These are phyloP conservation scores for Hypoxylon trugodes DNA, from an alignment of 495 filamentous ascomycete species.

Conservation along the genomic window DNA sequence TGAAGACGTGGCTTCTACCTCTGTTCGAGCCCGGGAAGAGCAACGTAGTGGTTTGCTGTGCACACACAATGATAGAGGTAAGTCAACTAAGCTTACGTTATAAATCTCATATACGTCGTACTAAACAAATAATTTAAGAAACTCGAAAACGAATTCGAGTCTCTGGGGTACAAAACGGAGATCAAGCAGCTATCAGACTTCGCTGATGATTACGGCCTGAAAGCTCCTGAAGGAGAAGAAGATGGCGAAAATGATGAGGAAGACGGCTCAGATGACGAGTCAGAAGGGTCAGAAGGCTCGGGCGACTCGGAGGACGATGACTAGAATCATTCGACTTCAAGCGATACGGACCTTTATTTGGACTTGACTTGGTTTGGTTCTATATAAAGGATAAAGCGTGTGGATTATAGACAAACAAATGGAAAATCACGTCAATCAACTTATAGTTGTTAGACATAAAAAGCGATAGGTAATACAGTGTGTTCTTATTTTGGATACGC, in stretches of 20 bases:
- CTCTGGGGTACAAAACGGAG: slow-evolving; percentile 79
- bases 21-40: slow-evolving; percentile 78
- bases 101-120: slow-evolving; percentile 11
- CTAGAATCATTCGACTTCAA: neutral
- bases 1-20: slow-evolving; percentile 78
- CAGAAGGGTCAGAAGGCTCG: slow-evolving; percentile 45
- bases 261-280: slow-evolving; percentile 59
- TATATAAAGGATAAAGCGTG: slow-evolving; percentile 19
- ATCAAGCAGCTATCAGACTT: slow-evolving; percentile 80
- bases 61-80: slow-evolving; percentile 84
- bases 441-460: neutral
- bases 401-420: slow-evolving; percentile 18
- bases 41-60: slow-evolving; percentile 90
- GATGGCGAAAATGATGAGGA: slow-evolving; percentile 72
- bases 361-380: neutral
- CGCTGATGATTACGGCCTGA: slow-evolving; percentile 90
- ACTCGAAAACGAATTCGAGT: slow-evolving; percentile 73
- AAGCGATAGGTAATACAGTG: neutral
- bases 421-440: slow-evolving; percentile 6
- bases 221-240: slow-evolving; percentile 71
- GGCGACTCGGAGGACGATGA: slow-evolving; percentile 39
- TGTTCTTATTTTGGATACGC: neutral
- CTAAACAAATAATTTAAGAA: slow-evolving; percentile 58
- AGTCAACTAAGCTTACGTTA: slow-evolving; percentile 40
- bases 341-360: slow-evolving; percentile 20